Conservation (phyloP, 164 flowering plant genomes). For the Aristolochia fimbriata region DNA sequence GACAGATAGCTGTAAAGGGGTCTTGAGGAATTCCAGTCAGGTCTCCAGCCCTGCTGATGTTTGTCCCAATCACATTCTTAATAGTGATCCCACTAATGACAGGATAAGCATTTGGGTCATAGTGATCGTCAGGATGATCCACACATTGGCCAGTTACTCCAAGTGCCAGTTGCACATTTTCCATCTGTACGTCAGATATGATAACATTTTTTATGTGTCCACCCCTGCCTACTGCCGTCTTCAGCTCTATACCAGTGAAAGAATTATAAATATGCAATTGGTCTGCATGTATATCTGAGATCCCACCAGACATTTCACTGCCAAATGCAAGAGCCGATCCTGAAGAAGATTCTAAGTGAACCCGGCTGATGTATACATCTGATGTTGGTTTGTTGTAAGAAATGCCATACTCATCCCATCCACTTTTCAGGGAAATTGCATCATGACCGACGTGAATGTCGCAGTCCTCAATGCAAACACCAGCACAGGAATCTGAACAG, state of each 20-base stretch:
- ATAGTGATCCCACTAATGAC: constrained; percentile 32
- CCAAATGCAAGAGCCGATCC: constrained; percentile 61
- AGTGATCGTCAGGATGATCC: constrained; percentile 50
- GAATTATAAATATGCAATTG: constrained; percentile 30
- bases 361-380: constrained; percentile 32
- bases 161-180: constrained; percentile 35
- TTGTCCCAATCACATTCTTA: constrained; percentile 36
- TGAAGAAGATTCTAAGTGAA: constrained; percentile 27
- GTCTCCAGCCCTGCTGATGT: constrained; percentile 42
- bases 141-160: constrained; percentile 30
- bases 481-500: constrained; percentile 51
- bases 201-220: constrained; percentile 40
- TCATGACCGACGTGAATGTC: constrained; percentile 53
- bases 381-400: constrained; percentile 42
- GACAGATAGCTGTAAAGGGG: constrained; percentile 51
- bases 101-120: constrained; percentile 47
- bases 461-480: constrained; percentile 57
- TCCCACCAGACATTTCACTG: constrained; percentile 81
- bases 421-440: constrained; percentile 59
- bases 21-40: constrained; percentile 44
- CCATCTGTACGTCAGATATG: constrained; percentile 33
- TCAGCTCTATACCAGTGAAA: constrained; percentile 30
- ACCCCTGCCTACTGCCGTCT: constrained; percentile 50
- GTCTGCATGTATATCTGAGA: constrained; percentile 36
- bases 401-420: constrained; percentile 81